phyloP scores from a whole-genome alignment of 208 protist genomes.

The Trypanosoma boissoni region DNA sequence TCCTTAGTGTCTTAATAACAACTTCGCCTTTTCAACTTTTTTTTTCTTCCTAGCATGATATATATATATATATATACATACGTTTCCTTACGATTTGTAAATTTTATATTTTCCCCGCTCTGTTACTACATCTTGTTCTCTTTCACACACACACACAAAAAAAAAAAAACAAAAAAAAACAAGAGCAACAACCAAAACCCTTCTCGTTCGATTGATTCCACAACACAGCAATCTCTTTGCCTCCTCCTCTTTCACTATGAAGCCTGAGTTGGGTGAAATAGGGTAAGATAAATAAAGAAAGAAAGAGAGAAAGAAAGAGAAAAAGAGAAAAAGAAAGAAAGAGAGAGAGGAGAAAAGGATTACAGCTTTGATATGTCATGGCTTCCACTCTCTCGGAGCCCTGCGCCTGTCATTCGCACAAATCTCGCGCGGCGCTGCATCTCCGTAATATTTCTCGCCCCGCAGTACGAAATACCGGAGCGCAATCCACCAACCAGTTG shows the following conservation, averaged over 20 bases:
- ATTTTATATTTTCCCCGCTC: no score
- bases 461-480: conserved; percentile 90
- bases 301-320: not conserved
- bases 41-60: not conserved
- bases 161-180: conserved; percentile 4
- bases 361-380: conserved; percentile 90
- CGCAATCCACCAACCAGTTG: conserved; percentile 89
- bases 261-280: no score
- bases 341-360: conserved; percentile 8
- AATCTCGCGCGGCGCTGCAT: conserved; percentile 82
- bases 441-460: conserved; percentile 64
- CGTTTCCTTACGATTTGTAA: no score
- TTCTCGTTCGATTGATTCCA: no score
- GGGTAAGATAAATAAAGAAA: conserved; percentile 11
- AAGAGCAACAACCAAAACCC: not conserved
- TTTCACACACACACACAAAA: not conserved
- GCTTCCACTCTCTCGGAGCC: conserved; percentile 82
- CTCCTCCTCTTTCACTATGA: no score
- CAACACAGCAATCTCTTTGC: no score
- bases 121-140: conserved; percentile 2
- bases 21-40: not conserved
- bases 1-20: no score
- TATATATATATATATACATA: no score
- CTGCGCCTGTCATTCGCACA: conserved; percentile 79
- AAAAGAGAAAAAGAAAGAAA: not conserved